Evolutionary conservation across 768 basidiomycete genomes (phyloP).

Genomic region (Hypholoma sublateritium): DNA sequence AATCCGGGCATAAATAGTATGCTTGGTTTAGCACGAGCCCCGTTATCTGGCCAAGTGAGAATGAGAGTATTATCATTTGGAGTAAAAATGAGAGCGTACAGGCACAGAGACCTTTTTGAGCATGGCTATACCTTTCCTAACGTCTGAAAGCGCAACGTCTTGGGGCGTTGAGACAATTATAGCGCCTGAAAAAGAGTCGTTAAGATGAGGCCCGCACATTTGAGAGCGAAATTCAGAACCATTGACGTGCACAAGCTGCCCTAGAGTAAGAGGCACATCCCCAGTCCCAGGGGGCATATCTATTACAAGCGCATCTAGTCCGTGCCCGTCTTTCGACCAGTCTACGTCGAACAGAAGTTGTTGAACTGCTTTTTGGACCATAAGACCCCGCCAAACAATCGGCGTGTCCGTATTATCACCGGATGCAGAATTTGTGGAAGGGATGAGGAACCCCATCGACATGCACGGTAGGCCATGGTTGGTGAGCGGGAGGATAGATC

Average conservation of each 20-base stretch:
- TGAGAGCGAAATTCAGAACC: conserved; percentile 8
- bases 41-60: conserved; percentile 54
- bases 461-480: conserved; percentile 93
- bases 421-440: conserved; percentile 30
- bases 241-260: conserved; percentile 20
- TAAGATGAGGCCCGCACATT: neutral
- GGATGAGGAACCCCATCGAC: conserved; percentile 96
- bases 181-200: conserved; percentile 57
- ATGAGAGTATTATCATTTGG: neutral
- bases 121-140: conserved; percentile 91
- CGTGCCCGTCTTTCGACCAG: conserved; percentile 58
- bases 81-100: conserved; percentile 43
- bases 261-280: conserved; percentile 90
- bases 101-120: conserved; percentile 87
- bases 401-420: conserved; percentile 66
- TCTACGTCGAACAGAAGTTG: conserved; percentile 96
- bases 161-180: conserved; percentile 97
- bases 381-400: conserved; percentile 93
- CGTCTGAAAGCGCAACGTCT: conserved; percentile 89
- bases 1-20: conserved; percentile 77
- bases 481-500: conserved; percentile 75
- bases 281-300: conserved; percentile 99
- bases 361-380: conserved; percentile 98
- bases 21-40: conserved; percentile 90
- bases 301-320: conserved; percentile 83